phyloP scores from a whole-genome alignment of 2,329 filamentous ascomycete species.

The Erysiphe pulchra region DNA sequence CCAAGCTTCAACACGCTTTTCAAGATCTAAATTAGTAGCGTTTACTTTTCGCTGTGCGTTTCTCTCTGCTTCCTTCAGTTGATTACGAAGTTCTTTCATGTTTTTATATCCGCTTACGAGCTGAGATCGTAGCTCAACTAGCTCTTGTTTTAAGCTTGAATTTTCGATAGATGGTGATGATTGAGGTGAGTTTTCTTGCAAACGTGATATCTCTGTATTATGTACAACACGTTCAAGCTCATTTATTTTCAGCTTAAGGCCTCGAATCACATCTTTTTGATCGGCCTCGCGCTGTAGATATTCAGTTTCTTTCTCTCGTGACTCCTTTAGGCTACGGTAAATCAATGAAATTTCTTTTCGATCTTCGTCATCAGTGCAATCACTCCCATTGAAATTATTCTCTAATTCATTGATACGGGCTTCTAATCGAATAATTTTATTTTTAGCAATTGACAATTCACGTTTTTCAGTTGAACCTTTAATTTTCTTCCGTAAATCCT shows the following conservation, averaged over 20 bases:
- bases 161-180: not conserved
- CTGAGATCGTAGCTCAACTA: conserved; percentile 31
- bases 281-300: conserved; percentile 37
- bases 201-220: conserved; percentile 30
- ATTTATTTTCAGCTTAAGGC: conserved; percentile 35
- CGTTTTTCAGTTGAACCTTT: conserved; percentile 16
- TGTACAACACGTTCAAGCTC: conserved; percentile 43
- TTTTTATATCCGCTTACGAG: conserved; percentile 32
- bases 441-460: conserved; percentile 23
- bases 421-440: conserved; percentile 40
- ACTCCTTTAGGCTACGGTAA: conserved; percentile 33
- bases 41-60: conserved; percentile 16
- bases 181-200: conserved; percentile 8
- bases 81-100: conserved; percentile 25
- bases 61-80: conserved; percentile 23
- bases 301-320: conserved; percentile 37
- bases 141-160: conserved; percentile 18
- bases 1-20: conserved; percentile 18
- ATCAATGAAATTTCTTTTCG: conserved; percentile 30
- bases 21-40: conserved; percentile 23
- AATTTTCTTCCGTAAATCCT: conserved; percentile 21
- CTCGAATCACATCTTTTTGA: conserved; percentile 34
- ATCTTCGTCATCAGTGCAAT: conserved; percentile 16
- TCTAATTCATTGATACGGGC: conserved; percentile 23
- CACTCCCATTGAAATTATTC: conserved; percentile 13